A percentile compares a stretch with the other conserved stretches of the same genome.
Conservation (phyloP, 441 rosid species). For the Croton laevigatus region DNA sequence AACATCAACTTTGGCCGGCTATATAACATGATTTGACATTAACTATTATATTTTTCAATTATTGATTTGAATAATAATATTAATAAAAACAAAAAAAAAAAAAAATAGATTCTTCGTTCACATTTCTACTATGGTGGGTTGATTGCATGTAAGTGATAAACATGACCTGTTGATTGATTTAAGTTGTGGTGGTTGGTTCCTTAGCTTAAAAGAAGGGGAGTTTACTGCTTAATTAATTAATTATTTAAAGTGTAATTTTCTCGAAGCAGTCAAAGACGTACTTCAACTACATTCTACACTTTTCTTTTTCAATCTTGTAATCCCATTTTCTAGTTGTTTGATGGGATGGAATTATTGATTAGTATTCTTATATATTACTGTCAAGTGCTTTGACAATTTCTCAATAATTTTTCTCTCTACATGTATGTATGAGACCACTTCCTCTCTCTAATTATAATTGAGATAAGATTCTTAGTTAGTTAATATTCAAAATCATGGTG, state of each 20-base stretch:
- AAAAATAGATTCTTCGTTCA: too few relatives aligned
- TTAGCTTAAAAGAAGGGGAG: slow-evolving; percentile 28
- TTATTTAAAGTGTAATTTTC: neutral
- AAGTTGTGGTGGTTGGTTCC: slow-evolving; percentile 14
- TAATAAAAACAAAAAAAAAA: neutral
- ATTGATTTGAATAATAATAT: slow-evolving; percentile 12
- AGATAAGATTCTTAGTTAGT: neutral
- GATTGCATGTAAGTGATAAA: slow-evolving; percentile 15
- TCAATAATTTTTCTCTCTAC: slow-evolving; percentile 10
- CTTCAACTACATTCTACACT: neutral
- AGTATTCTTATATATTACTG: too few relatives aligned
- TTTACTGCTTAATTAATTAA: slow-evolving; percentile 1
- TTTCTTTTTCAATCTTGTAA: slow-evolving; percentile 18
- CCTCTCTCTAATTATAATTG: neutral
- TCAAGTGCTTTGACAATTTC: slow-evolving; percentile 10
- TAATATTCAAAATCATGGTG: slow-evolving; percentile 5
- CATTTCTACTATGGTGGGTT: neutral
- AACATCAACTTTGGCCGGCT: slow-evolving; percentile 6
- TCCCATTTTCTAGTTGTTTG: too few relatives aligned
- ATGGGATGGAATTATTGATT: too few relatives aligned
- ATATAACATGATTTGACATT: slow-evolving; percentile 16
- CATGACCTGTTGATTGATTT: slow-evolving; percentile 3
- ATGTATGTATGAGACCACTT: too few relatives aligned
- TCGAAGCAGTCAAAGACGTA: slow-evolving; percentile 26
- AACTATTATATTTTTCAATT: slow-evolving; percentile 11